Evolutionary conservation across 495 filamentous ascomycete genomes (phyloP), one percentile per base, ranked within the genome.

Genomic region (Astrothelium subdiscretum): DNA sequence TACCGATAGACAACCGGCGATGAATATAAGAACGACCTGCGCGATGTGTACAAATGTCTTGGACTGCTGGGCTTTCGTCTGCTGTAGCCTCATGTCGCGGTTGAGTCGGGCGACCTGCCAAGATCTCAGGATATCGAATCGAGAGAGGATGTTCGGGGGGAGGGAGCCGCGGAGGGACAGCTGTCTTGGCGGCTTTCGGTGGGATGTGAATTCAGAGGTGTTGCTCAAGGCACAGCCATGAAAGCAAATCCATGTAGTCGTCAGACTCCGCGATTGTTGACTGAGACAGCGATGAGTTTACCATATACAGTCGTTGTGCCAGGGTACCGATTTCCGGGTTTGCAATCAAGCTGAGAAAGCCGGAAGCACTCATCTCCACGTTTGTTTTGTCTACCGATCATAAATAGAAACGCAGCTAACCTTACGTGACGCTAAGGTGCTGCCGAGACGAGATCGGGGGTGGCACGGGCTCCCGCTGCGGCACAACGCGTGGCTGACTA

Each of bases 1-100:
- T 64, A 95, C 87, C 61, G 86, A 86, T 35, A 94, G 72, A 60
- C 83, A 84, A 79, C 84, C 90, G 42, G 82, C 80, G 20, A 92
- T 72, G 68, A 92, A 84, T 62, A 82, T 86, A 60, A 88, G 70
- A 48, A 90, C 71, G 13, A 76, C 79, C 72, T 96, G 91, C 61
- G 76, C 73, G 57, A 77, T 66, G 70, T 88, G 85, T 24, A 83
- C 73, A 31, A 70, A 74, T 59, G 81, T 69, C 71, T 88, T 88
- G 68, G 76, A 76, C 62, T 77, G 75, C 63, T 83, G 82, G 22
- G 85, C 68, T 66, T 78, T 72, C 59, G 76, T 65, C 61, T 70
- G 68, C 31, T 64, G 66, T 20, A 75, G 60, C 59, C 66, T 59
- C 73, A 75, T 75, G 20, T 54, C 24, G 48, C 29, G 20, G 10